phyloP scores from a whole-genome alignment of 768 basidiomycete species.

The Roridomyces roridus region DNA sequence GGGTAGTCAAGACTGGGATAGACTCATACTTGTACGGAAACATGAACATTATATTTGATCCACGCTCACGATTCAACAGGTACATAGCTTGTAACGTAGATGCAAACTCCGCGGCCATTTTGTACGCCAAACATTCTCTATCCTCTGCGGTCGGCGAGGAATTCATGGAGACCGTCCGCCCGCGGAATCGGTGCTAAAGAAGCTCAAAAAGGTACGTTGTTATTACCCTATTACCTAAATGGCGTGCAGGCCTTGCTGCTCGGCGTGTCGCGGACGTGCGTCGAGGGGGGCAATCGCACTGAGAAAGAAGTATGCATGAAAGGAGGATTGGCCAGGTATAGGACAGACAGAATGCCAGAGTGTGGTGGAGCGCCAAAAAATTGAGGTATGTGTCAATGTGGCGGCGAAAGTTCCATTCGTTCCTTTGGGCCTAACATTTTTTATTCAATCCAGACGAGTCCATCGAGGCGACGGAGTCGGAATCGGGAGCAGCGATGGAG shows the following conservation, averaged over 20 bases:
- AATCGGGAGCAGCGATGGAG: slow-evolving; percentile 2
- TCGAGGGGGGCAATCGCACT: slow-evolving; percentile 7
- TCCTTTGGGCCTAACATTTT: background rate
- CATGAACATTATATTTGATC: no score
- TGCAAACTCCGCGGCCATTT: no score
- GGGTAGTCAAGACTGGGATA: background rate
- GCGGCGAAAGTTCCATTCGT: slow-evolving; percentile 17
- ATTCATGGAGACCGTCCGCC: slow-evolving; percentile 13
- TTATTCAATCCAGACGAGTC: slow-evolving; percentile 5
- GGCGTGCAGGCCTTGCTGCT: slow-evolving; percentile 7
- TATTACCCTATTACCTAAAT: slow-evolving; percentile 20
- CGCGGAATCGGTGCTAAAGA: slow-evolving; percentile 9
- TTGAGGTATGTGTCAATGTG: slow-evolving; percentile 18
- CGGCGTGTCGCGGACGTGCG: slow-evolving; percentile 6
- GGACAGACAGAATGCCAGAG: background rate
- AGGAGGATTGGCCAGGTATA: background rate
- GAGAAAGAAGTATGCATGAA: slow-evolving; percentile 5
- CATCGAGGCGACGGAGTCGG: slow-evolving; percentile 21
- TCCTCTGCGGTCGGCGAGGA: no score
- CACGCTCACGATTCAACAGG: no score
- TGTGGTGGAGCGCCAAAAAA: background rate
- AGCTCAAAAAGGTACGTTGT: slow-evolving; percentile 12
- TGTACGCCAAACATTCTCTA: no score
- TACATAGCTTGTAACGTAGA: no score
- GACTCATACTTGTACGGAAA: background rate